phyloP scores from a whole-genome alignment of 169 alveolate species.

The Eimeria falciformis region DNA sequence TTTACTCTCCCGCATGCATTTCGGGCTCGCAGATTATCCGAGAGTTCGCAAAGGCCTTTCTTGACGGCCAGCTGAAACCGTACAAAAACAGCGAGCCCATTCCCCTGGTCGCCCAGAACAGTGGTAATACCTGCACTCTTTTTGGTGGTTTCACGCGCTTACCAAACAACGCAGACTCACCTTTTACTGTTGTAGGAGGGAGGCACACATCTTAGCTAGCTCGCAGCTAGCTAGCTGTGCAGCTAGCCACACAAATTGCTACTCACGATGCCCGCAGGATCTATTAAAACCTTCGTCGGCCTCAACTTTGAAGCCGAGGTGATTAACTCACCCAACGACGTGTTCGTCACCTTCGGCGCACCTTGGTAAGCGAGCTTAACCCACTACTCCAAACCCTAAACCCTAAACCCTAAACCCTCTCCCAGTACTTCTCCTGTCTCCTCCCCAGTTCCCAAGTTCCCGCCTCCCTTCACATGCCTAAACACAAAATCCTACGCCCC shows the following conservation, averaged over 20 bases:
- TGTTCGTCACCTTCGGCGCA: constrained; percentile 63
- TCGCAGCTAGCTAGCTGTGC: neutral
- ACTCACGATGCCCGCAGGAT: constrained; percentile 27
- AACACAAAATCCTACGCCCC: neutral
- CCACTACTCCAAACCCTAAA: neutral
- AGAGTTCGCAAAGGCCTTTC: neutral
- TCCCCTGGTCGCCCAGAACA: constrained; percentile 42
- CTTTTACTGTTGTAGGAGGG: neutral
- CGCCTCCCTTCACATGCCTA: neutral
- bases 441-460: neutral
- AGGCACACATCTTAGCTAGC: neutral
- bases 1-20: neutral
- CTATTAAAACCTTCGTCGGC: constrained; percentile 54
- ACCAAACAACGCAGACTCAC: neutral
- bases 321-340: constrained; percentile 9
- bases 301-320: constrained; percentile 37
- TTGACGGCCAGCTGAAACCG: constrained; percentile 53
- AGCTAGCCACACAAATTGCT: neutral
- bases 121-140: neutral
- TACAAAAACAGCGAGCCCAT: constrained; percentile 54
- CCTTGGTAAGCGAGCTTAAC: constrained; percentile 49
- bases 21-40: neutral
- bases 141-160: neutral
- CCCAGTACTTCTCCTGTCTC: neutral
- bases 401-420: neutral